Evolutionary conservation across 768 basidiomycete genomes (phyloP).

Genomic region (Brasilioporus rufonigricans): DNA sequence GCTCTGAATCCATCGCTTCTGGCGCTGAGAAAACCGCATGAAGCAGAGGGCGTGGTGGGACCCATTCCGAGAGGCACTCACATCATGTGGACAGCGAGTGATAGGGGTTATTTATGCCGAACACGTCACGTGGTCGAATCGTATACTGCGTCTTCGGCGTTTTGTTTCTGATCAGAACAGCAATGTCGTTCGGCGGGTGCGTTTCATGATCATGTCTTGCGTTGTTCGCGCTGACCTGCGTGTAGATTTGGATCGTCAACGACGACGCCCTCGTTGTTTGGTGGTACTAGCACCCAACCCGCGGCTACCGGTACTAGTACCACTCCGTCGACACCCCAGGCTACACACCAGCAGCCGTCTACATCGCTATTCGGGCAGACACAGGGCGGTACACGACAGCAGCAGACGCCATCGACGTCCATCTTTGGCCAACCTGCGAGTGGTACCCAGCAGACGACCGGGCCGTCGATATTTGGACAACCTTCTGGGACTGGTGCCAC

Average conservation of each 20-base stretch:
- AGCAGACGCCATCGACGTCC: slow-evolving; percentile 18
- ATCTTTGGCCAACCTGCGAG: slow-evolving; percentile 25
- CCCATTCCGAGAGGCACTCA: too few relatives aligned
- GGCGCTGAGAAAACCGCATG: too few relatives aligned
- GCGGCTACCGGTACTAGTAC: slow-evolving; percentile 15
- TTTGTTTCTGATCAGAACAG: background rate
- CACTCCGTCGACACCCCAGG: slow-evolving; percentile 16
- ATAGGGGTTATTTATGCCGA: slow-evolving; percentile 14
- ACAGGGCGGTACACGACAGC: slow-evolving; percentile 17
- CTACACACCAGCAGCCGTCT: slow-evolving; percentile 21
- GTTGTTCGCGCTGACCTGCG: slow-evolving; percentile 4
- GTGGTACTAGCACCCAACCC: slow-evolving; percentile 21
- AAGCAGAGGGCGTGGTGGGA: too few relatives aligned
- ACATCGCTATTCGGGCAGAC: slow-evolving; percentile 36
- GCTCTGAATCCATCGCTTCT: too few relatives aligned
- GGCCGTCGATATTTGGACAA: slow-evolving; percentile 13
- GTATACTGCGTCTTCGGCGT: too few relatives aligned
- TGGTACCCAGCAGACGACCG: slow-evolving; percentile 2
- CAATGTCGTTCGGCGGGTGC: slow-evolving; percentile 24
- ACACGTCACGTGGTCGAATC: slow-evolving; percentile 11
- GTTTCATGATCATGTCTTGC: background rate
- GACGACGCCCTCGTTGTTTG: slow-evolving; percentile 35
- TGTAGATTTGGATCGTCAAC: slow-evolving; percentile 38
- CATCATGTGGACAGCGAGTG: too few relatives aligned
- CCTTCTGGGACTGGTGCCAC: slow-evolving; percentile 4